phyloP scores from a whole-genome alignment of 257 asterid genomes.

The Nicotiana sylvestris region DNA sequence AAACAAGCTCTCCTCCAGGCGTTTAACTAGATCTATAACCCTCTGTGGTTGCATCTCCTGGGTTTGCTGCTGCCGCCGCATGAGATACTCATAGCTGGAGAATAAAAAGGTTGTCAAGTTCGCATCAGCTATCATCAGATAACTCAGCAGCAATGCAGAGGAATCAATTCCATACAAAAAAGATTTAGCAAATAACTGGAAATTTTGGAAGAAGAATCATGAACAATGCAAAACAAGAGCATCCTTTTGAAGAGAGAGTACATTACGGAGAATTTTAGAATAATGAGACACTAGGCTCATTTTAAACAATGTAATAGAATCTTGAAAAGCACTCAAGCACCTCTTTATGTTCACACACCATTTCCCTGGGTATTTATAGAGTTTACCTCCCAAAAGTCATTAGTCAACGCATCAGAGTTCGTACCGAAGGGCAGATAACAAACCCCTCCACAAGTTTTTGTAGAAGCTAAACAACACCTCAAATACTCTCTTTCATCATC shows the following conservation, averaged over 20 bases:
- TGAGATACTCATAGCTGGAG: slow-evolving; percentile 59
- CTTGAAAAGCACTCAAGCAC: neutral
- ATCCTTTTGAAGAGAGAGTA: slow-evolving; percentile 4
- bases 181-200: slow-evolving; percentile 3
- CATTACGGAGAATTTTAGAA: neutral
- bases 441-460: slow-evolving; percentile 6
- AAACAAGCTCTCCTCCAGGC: slow-evolving; percentile 74
- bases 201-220: neutral
- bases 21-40: slow-evolving; percentile 62
- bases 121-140: slow-evolving; percentile 7
- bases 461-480: neutral
- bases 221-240: slow-evolving; percentile 6
- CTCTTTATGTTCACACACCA: neutral
- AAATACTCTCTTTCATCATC: slow-evolving; percentile 5
- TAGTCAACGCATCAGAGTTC: neutral
- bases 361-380: neutral
- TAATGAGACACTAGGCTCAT: neutral
- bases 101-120: slow-evolving; percentile 21
- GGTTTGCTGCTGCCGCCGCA: slow-evolving; percentile 59
- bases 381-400: neutral
- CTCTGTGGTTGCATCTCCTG: slow-evolving; percentile 52
- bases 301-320: neutral
- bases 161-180: neutral
- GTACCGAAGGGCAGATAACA: neutral
- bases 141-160: neutral